Evolutionary conservation across 2,329 filamentous ascomycete species (phyloP).

Genomic region (Huntiella decipiens): DNA sequence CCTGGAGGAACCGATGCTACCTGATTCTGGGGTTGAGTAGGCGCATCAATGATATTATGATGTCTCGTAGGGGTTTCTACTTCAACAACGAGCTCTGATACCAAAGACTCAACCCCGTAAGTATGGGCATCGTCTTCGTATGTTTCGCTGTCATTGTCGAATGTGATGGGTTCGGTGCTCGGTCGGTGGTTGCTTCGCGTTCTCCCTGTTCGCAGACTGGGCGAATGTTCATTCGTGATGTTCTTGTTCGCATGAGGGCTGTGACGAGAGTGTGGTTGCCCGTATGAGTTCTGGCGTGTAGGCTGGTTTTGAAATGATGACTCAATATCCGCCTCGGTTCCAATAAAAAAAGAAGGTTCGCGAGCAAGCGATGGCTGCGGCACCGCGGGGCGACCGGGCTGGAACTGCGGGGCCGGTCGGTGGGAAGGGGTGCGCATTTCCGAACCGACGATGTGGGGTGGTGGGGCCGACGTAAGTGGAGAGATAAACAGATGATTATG

Average conservation of each 20-base stretch:
- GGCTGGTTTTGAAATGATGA: too few relatives aligned
- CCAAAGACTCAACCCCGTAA: constrained; percentile 5
- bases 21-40: background rate
- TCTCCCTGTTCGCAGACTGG: too few relatives aligned
- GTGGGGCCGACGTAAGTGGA: too few relatives aligned
- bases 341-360: constrained; percentile 3
- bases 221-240: too few relatives aligned
- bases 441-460: too few relatives aligned
- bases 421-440: background rate
- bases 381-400: background rate
- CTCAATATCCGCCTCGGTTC: constrained; percentile 7
- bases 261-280: too few relatives aligned
- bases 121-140: background rate
- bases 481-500: too few relatives aligned
- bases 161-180: too few relatives aligned
- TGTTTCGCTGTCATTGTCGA: too few relatives aligned
- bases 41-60: background rate
- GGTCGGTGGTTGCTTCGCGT: too few relatives aligned
- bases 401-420: background rate
- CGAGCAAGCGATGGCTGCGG: background rate
- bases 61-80: background rate
- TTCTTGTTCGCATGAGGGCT: too few relatives aligned
- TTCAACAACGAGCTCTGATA: constrained; percentile 1
- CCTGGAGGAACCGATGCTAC: background rate
- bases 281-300: too few relatives aligned